phyloP scores from a whole-genome alignment of 73 alveolate genomes.

The Paramecium sexaurelia region DNA sequence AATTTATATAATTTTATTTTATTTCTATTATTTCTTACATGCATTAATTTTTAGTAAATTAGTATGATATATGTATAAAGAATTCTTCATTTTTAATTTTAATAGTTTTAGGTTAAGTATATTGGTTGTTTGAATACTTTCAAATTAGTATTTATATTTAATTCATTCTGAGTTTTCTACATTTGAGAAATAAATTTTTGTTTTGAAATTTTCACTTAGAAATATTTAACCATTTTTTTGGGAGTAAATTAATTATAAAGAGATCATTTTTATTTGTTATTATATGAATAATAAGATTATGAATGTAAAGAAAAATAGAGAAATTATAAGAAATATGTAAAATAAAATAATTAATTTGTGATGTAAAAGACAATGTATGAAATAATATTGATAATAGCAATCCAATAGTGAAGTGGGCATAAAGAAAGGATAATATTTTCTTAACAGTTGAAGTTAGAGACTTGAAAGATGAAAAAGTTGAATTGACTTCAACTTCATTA shows the following conservation, averaged over 20 bases:
- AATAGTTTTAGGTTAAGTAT: too few relatives aligned
- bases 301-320: background rate
- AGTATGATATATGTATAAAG: too few relatives aligned
- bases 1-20: too few relatives aligned
- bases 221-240: background rate
- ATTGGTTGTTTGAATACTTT: too few relatives aligned
- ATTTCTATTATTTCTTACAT: too few relatives aligned
- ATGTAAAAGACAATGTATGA: slow-evolving; percentile 46
- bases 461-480: slow-evolving; percentile 79
- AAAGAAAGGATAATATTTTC: slow-evolving; percentile 85
- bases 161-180: too few relatives aligned
- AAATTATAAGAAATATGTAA: background rate
- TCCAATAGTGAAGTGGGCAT: slow-evolving; percentile 94
- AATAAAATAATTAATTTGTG: slow-evolving; percentile 31
- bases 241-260: background rate
- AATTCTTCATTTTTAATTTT: too few relatives aligned
- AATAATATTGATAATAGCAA: background rate
- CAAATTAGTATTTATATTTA: too few relatives aligned
- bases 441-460: slow-evolving; percentile 87
- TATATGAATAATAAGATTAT: background rate
- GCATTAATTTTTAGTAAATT: too few relatives aligned
- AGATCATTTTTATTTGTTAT: too few relatives aligned
- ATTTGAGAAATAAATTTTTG: background rate
- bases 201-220: background rate
- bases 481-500: slow-evolving; percentile 72